A percentile compares a stretch with the other conserved stretches of the same genome.
These are phyloP conservation scores for Salix arbutifolia DNA, from an alignment of 345 rosid genomes.

Conservation along the genomic window DNA sequence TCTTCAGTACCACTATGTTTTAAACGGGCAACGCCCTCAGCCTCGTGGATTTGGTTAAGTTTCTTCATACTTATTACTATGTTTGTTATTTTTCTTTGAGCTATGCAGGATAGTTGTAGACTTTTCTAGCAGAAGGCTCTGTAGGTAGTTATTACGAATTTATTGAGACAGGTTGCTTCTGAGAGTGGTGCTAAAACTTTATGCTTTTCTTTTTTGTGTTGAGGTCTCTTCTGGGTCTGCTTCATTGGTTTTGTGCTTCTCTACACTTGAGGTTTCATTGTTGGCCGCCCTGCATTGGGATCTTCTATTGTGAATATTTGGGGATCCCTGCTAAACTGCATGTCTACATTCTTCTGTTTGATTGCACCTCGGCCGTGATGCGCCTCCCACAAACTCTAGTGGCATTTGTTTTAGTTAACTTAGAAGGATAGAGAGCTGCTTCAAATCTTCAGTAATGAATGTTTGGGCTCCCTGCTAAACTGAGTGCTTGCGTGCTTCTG, in stretches of 20 bases:
- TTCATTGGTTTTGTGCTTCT: constrained; percentile 82
- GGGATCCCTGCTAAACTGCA: constrained; percentile 37
- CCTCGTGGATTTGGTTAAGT: constrained; percentile 69
- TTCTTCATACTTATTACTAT: constrained; percentile 50
- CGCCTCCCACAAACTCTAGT: constrained; percentile 40
- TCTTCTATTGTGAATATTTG: constrained; percentile 61
- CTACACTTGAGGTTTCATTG: constrained; percentile 63
- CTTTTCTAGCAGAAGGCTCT: constrained; percentile 22
- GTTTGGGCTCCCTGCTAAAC: constrained; percentile 37
- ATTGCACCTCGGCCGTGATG: constrained; percentile 46
- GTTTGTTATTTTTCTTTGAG: constrained; percentile 43
- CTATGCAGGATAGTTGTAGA: constrained; percentile 32
- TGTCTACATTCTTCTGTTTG: constrained; percentile 54
- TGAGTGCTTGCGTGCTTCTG: constrained; percentile 52
- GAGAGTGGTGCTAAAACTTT: constrained; percentile 49
- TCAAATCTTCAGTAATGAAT: constrained; percentile 24
- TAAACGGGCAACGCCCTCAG: constrained; percentile 50
- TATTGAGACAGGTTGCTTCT: constrained; percentile 31
- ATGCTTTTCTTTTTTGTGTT: constrained; percentile 58
- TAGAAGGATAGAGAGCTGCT: constrained; percentile 52
- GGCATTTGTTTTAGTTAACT: constrained; percentile 49
- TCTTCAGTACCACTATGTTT: constrained; percentile 59
- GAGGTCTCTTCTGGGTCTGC: constrained; percentile 94
- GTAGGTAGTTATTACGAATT: constrained; percentile 31
- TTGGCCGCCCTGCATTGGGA: constrained; percentile 58